These are phyloP conservation scores for Camellia japonica DNA, from an alignment of 148 eudicot genomes.

Conservation along the genomic window DNA sequence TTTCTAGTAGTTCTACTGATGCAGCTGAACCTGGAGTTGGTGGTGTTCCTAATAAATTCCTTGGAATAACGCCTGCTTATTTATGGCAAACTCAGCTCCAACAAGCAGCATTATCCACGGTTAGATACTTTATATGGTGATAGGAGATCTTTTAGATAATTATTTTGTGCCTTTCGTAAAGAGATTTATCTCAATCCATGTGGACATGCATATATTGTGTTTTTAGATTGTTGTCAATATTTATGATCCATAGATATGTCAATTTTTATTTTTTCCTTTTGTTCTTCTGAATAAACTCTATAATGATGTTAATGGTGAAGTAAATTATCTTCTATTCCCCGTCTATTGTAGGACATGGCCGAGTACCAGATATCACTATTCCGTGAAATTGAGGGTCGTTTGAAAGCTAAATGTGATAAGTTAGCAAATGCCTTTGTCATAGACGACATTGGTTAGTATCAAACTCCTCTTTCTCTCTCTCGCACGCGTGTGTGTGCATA, in stretches of 20 bases:
- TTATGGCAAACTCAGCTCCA: conserved; percentile 88
- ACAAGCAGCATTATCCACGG: conserved; percentile 63
- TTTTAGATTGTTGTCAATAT: neutral
- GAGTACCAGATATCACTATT: conserved; percentile 76
- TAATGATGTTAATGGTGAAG: neutral
- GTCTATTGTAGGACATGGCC: conserved; percentile 58
- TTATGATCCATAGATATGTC: neutral
- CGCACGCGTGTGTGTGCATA: neutral
- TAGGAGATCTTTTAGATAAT: neutral
- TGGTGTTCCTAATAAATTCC: conserved; percentile 79
- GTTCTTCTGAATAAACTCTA: no score
- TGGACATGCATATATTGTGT: neutral
- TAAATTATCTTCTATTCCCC: neutral
- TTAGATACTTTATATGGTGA: conserved; percentile 22
- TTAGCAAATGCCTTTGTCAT: conserved; percentile 63
- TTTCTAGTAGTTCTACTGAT: conserved; percentile 41
- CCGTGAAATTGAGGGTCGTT: conserved; percentile 74
- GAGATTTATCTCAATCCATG: neutral
- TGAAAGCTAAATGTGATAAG: conserved; percentile 75
- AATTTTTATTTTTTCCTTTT: neutral
- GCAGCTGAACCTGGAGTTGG: conserved; percentile 82
- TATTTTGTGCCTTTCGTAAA: neutral
- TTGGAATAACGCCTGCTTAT: conserved; percentile 79
- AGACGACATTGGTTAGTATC: conserved; percentile 58
- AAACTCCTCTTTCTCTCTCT: conserved; percentile 1